These are phyloP conservation scores for Chrysosporium keratinophilum DNA, from an alignment of 2,329 filamentous ascomycete genomes.

Conservation along the genomic window DNA sequence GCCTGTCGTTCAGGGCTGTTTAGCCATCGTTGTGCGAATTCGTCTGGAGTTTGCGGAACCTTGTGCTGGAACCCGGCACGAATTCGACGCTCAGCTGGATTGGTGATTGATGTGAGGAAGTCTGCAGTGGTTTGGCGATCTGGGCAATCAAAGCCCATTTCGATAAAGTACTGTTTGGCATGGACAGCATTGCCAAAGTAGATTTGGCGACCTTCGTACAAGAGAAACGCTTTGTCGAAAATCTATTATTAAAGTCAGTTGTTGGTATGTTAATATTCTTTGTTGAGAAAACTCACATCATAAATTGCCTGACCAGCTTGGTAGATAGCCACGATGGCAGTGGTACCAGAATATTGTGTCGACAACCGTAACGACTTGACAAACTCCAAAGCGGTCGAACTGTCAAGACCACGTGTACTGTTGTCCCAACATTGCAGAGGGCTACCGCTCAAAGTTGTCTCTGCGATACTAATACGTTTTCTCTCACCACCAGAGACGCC, in stretches of 20 bases:
- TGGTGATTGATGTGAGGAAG: slow-evolving; percentile 71
- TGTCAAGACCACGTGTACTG: slow-evolving; percentile 58
- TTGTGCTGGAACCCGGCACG: slow-evolving; percentile 43
- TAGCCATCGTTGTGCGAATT: slow-evolving; percentile 53
- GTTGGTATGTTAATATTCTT: slow-evolving; percentile 12
- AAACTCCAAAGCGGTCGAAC: slow-evolving; percentile 57
- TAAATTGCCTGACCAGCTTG: slow-evolving; percentile 78
- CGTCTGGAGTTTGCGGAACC: slow-evolving; percentile 59
- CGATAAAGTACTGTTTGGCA: slow-evolving; percentile 64
- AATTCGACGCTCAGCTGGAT: slow-evolving; percentile 69
- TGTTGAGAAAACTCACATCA: slow-evolving; percentile 26
- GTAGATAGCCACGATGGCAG: slow-evolving; percentile 77
- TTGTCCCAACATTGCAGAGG: slow-evolving; percentile 69
- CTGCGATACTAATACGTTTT: slow-evolving; percentile 71
- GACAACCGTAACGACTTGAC: slow-evolving; percentile 62
- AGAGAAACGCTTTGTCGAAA: slow-evolving; percentile 76
- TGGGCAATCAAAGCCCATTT: slow-evolving; percentile 62
- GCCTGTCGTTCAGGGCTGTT: slow-evolving; percentile 40
- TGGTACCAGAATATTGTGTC: slow-evolving; percentile 73
- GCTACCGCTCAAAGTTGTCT: slow-evolving; percentile 67
- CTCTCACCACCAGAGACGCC: slow-evolving; percentile 71
- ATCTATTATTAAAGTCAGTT: slow-evolving; percentile 30
- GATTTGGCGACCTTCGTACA: slow-evolving; percentile 64
- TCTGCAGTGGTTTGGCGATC: slow-evolving; percentile 72
- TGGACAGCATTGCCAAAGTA: slow-evolving; percentile 61